Base-by-base conservation (phyloP, 2,329 filamentous ascomycete genomes). In the Penicillium sp. region DNA sequence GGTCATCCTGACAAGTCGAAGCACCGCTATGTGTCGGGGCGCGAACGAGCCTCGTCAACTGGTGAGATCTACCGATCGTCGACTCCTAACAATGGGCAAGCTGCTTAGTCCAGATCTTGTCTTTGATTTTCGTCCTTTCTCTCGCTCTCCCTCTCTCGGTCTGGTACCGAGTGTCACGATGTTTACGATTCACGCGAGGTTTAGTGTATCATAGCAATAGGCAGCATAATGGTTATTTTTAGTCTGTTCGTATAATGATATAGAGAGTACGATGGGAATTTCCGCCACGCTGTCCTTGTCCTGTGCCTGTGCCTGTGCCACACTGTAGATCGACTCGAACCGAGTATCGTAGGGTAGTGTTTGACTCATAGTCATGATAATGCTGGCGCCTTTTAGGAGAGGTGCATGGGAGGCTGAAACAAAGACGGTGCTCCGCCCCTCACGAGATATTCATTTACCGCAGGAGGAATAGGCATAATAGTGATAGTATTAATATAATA, bases 1-100 rank as follows among this genome's bases (percentile, higher is more conserved):
- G 64, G 62, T 8, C 61, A 69, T 37, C 40, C 58, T n/a, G 55
- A 62, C 49, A 56, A 47, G 6, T 29, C 55, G 16, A 63, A 64
- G 47, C 53, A 64, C 16, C 51, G 48, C 14, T 52, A 58, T 47
- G 36, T 51, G n/a, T 45, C 50, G 13, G 54, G 51, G 8, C 60
- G 58, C 11, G 63, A 64, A 37, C 60, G 62, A 14, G 48, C 62
- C 7, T 48, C 50, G 3, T 65, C 63, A 16, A 44, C 51, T 24
- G 43, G 59, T 10, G 52, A 55, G 19, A 43, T 59, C 18, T n/a
- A n/a, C 10, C 11, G 29, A 16, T 9, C 23, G 10, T 23, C 44
- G 19, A n/a, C 26, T 9, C 8, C 36, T 1, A 4, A 4, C 13
- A 10, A 5, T 33, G 14, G 5, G 10, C 24, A 28, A 28, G 24